Percentiles rank a stretch among this genome's conserved stretches.
phyloP scores from a whole-genome alignment of 768 basidiomycete genomes.

The Trametes cingulata region DNA sequence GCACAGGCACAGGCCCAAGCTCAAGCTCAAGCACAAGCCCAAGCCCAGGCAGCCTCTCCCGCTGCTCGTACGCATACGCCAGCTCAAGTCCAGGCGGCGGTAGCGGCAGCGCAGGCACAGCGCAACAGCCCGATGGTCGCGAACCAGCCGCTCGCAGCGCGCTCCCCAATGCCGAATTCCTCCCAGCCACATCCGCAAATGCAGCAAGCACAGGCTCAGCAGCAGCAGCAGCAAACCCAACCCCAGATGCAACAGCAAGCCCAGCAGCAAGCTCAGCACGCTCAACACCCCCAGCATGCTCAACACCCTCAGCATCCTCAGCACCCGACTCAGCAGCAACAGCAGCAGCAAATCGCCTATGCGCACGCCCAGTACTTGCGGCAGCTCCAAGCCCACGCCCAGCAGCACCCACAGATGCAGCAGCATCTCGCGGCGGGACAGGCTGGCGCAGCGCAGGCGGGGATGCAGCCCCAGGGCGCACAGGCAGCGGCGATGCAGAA shows the following conservation, averaged over 20 bases:
- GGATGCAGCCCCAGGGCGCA: conserved; percentile 13
- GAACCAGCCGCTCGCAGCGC: conserved; percentile 19
- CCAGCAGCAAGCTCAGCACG: conserved; percentile 18
- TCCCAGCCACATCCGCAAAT: conserved; percentile 23
- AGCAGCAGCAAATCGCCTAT: conserved; percentile 14
- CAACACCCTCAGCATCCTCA: conserved; percentile 23
- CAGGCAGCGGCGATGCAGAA: conserved; percentile 25
- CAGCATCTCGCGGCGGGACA: conserved; percentile 17
- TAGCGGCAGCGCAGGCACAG: conserved; percentile 11
- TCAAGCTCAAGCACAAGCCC: conserved; percentile 9
- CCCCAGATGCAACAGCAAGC: conserved; percentile 11
- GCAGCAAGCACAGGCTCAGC: conserved; percentile 7
- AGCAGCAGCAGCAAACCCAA: conserved; percentile 8
- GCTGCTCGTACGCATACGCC: conserved; percentile 25
- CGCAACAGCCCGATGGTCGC: conserved; percentile 24
- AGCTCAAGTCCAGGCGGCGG: conserved; percentile 15
- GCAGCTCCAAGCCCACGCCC: conserved; percentile 1
- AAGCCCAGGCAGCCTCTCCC: conserved; percentile 6
- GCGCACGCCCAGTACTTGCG: conserved; percentile 18
- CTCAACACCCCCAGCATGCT: conserved; percentile 19
- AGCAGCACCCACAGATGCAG: conserved; percentile 23
- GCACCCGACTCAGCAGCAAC: conserved; percentile 11
- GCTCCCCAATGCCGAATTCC: conserved; percentile 27
- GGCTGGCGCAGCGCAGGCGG: conserved; percentile 15
- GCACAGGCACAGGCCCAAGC: conserved; percentile 13